phyloP scores from a whole-genome alignment of 139 green algal species.

The Picochlorum sp. region DNA sequence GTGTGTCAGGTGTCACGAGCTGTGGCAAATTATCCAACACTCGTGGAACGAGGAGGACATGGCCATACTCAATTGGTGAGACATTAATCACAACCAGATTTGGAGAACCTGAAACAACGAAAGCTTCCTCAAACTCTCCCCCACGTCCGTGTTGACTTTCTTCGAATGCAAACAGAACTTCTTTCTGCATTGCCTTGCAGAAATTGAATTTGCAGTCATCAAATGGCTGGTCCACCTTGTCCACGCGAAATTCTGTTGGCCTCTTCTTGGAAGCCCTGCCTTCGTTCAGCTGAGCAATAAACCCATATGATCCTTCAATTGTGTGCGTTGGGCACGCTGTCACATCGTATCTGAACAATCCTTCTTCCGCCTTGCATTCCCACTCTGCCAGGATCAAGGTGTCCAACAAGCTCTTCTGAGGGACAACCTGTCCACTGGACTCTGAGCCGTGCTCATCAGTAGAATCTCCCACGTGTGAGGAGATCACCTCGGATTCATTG shows the following conservation, averaged over 20 bases:
- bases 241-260: slow-evolving; percentile 91
- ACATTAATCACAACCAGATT: slow-evolving; percentile 96
- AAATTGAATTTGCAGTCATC: slow-evolving; percentile 98
- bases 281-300: slow-evolving; percentile 94
- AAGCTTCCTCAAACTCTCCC: slow-evolving; percentile 11
- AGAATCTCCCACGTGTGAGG: neutral
- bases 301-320: slow-evolving; percentile 69
- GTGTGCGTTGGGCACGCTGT: slow-evolving; percentile 78
- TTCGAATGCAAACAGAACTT: slow-evolving; percentile 91
- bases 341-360: slow-evolving; percentile 91
- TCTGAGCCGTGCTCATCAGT: neutral
- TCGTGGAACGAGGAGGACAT: slow-evolving; percentile 91
- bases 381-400: slow-evolving; percentile 57
- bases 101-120: slow-evolving; percentile 34
- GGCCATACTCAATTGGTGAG: slow-evolving; percentile 96
- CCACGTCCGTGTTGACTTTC: neutral
- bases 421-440: slow-evolving; percentile 6
- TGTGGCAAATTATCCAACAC: slow-evolving; percentile 60
- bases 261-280: slow-evolving; percentile 91
- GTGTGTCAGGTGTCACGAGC: slow-evolving; percentile 43
- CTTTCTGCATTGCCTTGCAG: slow-evolving; percentile 78
- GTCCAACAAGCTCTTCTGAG: slow-evolving; percentile 50
- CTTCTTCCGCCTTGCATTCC: slow-evolving; percentile 57
- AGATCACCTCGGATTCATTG: neutral
- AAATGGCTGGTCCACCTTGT: slow-evolving; percentile 82